A percentile compares a stretch with the other conserved stretches of the same genome.
These are phyloP conservation scores for Apophysomyces sp. DNA, from an alignment of 371 early-diverging fungal genomes.

Conservation along the genomic window DNA sequence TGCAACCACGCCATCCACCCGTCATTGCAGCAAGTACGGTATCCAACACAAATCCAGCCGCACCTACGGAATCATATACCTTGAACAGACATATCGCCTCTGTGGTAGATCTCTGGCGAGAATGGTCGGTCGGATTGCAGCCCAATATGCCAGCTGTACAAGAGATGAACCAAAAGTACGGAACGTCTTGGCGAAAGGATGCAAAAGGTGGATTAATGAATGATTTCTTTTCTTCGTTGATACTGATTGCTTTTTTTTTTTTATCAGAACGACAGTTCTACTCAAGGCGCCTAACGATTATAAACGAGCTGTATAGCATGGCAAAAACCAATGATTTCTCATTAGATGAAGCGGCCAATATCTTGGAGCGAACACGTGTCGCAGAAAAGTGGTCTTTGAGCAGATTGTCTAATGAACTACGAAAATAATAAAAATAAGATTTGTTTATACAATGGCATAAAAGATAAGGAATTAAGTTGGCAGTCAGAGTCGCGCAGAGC, in stretches of 20 bases:
- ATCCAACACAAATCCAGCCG: not conserved
- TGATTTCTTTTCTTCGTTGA: not conserved
- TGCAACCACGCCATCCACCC: not conserved
- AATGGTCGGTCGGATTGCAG: conserved; percentile 6
- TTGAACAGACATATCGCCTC: not conserved
- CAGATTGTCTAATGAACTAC: not conserved
- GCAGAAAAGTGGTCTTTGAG: not conserved
- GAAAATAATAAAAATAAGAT: no score
- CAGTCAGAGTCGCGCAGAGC: no score
- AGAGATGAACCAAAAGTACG: not conserved
- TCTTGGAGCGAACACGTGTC: not conserved
- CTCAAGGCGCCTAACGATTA: not conserved
- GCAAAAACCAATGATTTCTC: not conserved
- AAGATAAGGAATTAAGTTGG: no score
- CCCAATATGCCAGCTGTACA: not conserved
- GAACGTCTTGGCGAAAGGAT: not conserved
- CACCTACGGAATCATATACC: not conserved
- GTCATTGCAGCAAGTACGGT: not conserved
- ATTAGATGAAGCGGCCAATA: not conserved
- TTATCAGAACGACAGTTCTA: not conserved
- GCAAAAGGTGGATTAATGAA: not conserved
- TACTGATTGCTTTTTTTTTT: not conserved
- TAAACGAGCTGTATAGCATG: not conserved
- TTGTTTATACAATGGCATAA: no score
- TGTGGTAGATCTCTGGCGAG: conserved; percentile 1